A percentile compares a stretch with the other conserved stretches of the same genome.
These are phyloP conservation scores for Leucosporidium scottii DNA, from an alignment of 768 basidiomycete genomes.

Conservation along the genomic window DNA sequence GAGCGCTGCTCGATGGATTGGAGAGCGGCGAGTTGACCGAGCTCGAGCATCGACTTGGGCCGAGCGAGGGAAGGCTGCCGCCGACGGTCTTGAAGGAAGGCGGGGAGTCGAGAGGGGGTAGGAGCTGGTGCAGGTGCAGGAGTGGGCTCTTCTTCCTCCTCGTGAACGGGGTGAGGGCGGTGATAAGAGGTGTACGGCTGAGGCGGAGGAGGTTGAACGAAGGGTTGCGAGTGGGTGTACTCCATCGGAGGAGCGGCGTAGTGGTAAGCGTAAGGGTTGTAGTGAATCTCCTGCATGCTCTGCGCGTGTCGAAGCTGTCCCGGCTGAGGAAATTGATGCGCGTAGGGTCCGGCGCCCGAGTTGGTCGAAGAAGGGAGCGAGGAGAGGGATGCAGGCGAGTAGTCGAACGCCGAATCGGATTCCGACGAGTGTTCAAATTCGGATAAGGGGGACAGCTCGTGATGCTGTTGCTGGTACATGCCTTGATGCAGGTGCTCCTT, in stretches of 20 bases:
- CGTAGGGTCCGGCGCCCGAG: slow-evolving; percentile 15
- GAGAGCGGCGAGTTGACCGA: slow-evolving; percentile 18
- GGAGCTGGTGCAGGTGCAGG: neutral
- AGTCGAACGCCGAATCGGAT: slow-evolving; percentile 20
- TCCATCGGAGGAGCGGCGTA: slow-evolving; percentile 1
- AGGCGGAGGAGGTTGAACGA: neutral
- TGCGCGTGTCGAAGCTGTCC: slow-evolving; percentile 5
- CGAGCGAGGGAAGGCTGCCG: slow-evolving; percentile 12
- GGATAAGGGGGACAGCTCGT: slow-evolving; percentile 23
- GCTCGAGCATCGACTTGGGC: slow-evolving; percentile 35
- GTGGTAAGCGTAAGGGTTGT: slow-evolving; percentile 11
- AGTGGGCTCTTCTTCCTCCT: neutral
- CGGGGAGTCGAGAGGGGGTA: slow-evolving; percentile 23
- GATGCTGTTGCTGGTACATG: slow-evolving; percentile 7
- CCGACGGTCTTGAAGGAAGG: slow-evolving; percentile 26
- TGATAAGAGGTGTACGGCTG: slow-evolving; percentile 2
- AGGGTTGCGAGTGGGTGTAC: slow-evolving; percentile 1
- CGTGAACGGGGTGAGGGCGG: slow-evolving; percentile 3
- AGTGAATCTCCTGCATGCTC: slow-evolving; percentile 10
- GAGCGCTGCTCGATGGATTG: neutral
- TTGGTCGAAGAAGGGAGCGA: slow-evolving; percentile 29
- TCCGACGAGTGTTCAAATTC: slow-evolving; percentile 12
- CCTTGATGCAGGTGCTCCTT: slow-evolving; percentile 4
- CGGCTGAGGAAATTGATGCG: slow-evolving; percentile 1
- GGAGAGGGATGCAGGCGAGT: slow-evolving; percentile 24